Base-by-base conservation (phyloP, 805 yeast species). In the Metschnikowia anglica region DNA sequence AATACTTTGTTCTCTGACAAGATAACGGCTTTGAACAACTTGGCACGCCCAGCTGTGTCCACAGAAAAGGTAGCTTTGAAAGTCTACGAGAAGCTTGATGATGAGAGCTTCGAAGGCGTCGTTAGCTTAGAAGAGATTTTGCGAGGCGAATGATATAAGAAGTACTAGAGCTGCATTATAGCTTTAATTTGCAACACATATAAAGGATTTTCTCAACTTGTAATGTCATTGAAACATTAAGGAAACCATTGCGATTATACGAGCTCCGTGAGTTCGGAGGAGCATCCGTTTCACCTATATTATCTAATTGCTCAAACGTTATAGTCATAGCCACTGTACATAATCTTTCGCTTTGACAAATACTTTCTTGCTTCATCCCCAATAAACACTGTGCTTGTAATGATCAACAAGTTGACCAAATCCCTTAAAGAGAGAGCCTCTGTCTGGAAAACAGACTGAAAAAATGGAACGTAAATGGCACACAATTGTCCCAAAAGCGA, bases 371-470 rank as follows among this genome's bases (percentile, higher is more conserved):
- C 54, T 65, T 91, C 99, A 66, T 93, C 99, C 9, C 78, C 88
- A 59, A 88, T 68, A 68, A 90, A 81, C 1, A 93, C 97, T 3
- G 87, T 70, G 60, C 96, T 85, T 34, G 96, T 77, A 25, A 90
- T 66, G 12, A 67, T 46, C 3, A 78, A 48, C 56, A 91, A 74
- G 53, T 81, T 80, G 12, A 80, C 29, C 55, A 91, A 64, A 62
- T 93, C 99, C 12, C 74, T 66, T 6, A 89, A 59, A 36, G 77
- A 70, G 45, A 93, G 73, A 0, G 97, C 88, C 66, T 93, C 99
- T 3, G 99, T 93, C 62, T 93, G 97, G 76, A 93, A 93, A 43
- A 93, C 79, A 6, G 79, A 61, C 67, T 93, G 99, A 74, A 93
- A 86, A 56, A 90, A 89, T 47, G 97, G 96, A 33, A 91, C 76